A percentile compares a stretch with the other conserved stretches of the same genome.
Evolutionary conservation across 2,329 filamentous ascomycete genomes (phyloP).

Genomic region (Epichloe sibirici): DNA sequence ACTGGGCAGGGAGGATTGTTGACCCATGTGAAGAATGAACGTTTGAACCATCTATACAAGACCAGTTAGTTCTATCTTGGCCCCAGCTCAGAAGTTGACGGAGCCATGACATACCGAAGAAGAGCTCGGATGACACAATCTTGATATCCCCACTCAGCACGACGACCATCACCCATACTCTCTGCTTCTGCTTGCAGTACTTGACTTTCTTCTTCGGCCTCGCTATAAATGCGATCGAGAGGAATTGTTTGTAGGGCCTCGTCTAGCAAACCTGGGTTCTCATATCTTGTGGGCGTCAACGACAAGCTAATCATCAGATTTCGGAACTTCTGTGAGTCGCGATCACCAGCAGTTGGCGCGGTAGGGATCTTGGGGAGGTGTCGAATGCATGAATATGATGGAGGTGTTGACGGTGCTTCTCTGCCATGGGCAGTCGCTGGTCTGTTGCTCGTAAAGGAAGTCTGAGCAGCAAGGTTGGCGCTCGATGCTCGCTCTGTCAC

Average conservation of each 20-base stretch:
- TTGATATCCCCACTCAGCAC: slow-evolving; percentile 91
- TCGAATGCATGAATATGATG: slow-evolving; percentile 36
- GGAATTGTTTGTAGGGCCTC: slow-evolving; percentile 82
- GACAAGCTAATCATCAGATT: slow-evolving; percentile 79
- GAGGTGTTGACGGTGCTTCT: slow-evolving; percentile 24
- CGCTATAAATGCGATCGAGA: slow-evolving; percentile 79
- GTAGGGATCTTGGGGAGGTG: slow-evolving; percentile 51
- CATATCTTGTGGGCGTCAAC: slow-evolving; percentile 81
- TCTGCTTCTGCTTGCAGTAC: slow-evolving; percentile 78
- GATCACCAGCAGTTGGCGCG: slow-evolving; percentile 53
- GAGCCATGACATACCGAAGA: slow-evolving; percentile 48
- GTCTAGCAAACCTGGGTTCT: slow-evolving; percentile 89
- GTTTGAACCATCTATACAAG: slow-evolving; percentile 65
- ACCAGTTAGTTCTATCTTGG: slow-evolving; percentile 5
- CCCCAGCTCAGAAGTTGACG: too few relatives aligned
- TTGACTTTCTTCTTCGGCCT: slow-evolving; percentile 88
- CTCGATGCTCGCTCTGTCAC: slow-evolving; percentile 38
- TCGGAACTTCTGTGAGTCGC: slow-evolving; percentile 60
- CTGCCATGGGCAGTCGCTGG: slow-evolving; percentile 34
- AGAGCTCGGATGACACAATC: slow-evolving; percentile 89
- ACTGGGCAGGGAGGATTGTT: slow-evolving; percentile 82
- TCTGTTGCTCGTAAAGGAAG: slow-evolving; percentile 27
- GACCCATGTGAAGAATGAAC: slow-evolving; percentile 90
- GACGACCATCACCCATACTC: slow-evolving; percentile 68
- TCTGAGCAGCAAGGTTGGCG: slow-evolving; percentile 30